Base-by-base conservation (phyloP, 2,329 filamentous ascomycete genomes). In the Cytospora leucostoma region DNA sequence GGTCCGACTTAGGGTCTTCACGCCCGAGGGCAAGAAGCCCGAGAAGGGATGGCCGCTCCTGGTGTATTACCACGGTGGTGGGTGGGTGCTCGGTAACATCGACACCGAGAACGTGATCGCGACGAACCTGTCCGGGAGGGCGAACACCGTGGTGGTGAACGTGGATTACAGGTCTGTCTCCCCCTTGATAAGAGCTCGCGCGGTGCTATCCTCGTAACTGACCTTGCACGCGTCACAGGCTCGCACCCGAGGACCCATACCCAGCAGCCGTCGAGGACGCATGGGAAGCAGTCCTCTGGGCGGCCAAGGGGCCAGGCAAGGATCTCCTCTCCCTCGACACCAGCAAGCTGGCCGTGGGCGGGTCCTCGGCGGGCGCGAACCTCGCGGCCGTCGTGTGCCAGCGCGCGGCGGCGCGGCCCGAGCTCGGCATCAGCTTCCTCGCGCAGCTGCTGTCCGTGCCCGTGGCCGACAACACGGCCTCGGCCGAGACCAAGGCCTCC, bases 41-140 rank as follows among this genome's bases (percentile, higher is more conserved):
- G 71, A 68, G 0, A 68, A 66, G 0, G 84, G 84, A 33, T 86
- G 83, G 83, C 84, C 84, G 2, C 77, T 81, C 8, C 79, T 82
- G 70, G 67, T 86, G 4, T 87, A 84, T 70, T 83, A 79, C 68
- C 84, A 87, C 67, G 84, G 84, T 5, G 84, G 84, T 1, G 84
- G 84, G 4, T 87, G 83, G 82, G 83, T 86, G 3, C 68, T 86
- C 35, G 84, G 84, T 0, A 83, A 80, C 53, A 84, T 86, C 51
- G 77, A 83, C 64, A 85, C 82, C 0, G 84, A 87, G 72, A 86
- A 86, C 67, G 77, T 78, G 4, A 80, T 86, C 3, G 82, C 81
- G 57, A 79, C 82, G n/a, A 79, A 85, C 67, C 70, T 87, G 12
- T 84, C 82, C 66, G 75, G 75, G 27, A 74, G 81, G 12, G 78